Conservation (phyloP, 2,329 filamentous ascomycete species). For the Pyricularia pennisetigena region DNA sequence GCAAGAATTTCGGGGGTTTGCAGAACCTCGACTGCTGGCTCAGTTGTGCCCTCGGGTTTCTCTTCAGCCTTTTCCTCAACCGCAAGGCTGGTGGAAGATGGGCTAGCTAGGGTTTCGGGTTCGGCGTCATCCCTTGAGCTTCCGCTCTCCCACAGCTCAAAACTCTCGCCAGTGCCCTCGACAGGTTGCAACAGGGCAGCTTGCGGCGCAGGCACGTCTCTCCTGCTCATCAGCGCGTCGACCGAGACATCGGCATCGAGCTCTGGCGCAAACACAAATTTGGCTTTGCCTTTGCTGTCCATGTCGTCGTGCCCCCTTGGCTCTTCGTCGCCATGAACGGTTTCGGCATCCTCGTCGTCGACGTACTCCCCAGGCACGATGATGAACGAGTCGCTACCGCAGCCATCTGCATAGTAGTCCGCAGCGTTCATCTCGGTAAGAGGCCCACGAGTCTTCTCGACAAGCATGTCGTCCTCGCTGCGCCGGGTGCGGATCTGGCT, state of each 20-base stretch:
- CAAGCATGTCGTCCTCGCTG: constrained; percentile 40
- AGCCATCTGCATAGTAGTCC: constrained; percentile 59
- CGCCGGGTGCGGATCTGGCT: constrained; percentile 42
- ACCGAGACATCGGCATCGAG: constrained; percentile 14
- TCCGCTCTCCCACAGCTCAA: constrained; percentile 63
- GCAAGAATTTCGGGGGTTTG: not conserved
- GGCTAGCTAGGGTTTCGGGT: constrained; percentile 6
- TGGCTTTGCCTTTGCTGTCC: constrained; percentile 6
- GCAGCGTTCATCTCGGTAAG: constrained; percentile 57
- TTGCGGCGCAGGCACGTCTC: constrained; percentile 24
- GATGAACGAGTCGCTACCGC: constrained; percentile 51
- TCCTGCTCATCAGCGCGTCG: constrained; percentile 27
- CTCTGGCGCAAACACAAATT: constrained; percentile 17
- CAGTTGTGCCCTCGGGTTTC: not conserved
- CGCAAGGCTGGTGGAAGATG: not conserved
- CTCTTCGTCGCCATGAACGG: constrained; percentile 19
- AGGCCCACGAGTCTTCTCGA: constrained; percentile 55
- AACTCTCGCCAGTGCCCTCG: constrained; percentile 48
- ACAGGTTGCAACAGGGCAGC: constrained; percentile 43
- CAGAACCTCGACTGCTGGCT: not conserved
- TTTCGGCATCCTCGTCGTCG: constrained; percentile 39
- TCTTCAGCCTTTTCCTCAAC: not conserved
- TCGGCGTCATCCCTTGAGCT: constrained; percentile 51
- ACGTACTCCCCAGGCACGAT: constrained; percentile 33
- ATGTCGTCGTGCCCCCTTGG: constrained; percentile 8